Conservation (phyloP, 495 filamentous ascomycete species). For the Hyaloscypha finlandica region DNA sequence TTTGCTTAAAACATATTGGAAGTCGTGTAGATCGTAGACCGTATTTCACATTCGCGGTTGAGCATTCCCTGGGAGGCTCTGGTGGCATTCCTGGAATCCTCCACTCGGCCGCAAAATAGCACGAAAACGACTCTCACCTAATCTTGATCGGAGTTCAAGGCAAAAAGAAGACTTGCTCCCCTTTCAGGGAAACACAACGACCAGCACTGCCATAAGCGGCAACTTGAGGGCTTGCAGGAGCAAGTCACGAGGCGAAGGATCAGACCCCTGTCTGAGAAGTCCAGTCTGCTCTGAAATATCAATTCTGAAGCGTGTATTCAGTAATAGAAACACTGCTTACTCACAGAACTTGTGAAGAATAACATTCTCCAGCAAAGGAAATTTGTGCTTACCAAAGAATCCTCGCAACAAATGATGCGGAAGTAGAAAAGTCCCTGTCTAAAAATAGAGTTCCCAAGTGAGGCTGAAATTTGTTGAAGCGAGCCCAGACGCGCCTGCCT, state of each 20-base stretch:
- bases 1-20: neutral
- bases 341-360: neutral
- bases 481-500: conserved; percentile 15
- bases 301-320: neutral
- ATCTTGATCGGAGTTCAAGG: neutral
- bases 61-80: neutral
- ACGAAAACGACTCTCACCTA: neutral
- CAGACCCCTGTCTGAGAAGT: neutral
- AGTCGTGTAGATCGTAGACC: neutral
- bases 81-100: neutral
- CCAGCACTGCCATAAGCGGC: neutral
- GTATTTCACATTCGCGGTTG: neutral
- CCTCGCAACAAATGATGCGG: neutral
- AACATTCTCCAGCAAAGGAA: neutral
- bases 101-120: neutral
- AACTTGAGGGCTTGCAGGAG: neutral
- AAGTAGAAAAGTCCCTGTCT: neutral
- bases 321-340: too few species aligned
- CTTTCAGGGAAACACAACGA: neutral
- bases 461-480: neutral
- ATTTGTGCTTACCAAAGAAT: neutral
- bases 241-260: neutral
- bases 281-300: neutral
- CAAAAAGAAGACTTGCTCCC: neutral
- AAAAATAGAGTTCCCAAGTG: neutral